A percentile compares a stretch with the other conserved stretches of the same genome.
These are phyloP conservation scores for Macadamia integrifolia DNA, from an alignment of 164 flowering plant species.

Conservation along the genomic window DNA sequence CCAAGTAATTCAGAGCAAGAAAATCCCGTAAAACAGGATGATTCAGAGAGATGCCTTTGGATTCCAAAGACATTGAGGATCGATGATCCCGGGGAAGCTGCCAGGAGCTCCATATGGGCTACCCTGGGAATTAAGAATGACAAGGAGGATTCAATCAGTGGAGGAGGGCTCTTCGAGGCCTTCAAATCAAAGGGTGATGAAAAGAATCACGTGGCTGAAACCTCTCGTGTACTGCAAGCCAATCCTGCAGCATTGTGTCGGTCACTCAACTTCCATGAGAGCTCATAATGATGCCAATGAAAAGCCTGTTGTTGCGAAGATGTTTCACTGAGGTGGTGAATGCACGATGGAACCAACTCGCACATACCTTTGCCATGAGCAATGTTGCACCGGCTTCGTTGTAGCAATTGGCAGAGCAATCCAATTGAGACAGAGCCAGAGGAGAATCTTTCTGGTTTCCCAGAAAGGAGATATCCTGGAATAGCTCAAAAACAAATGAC, in stretches of 20 bases:
- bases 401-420: background rate
- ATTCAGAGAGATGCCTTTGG: slow-evolving; percentile 43
- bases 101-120: slow-evolving; percentile 86
- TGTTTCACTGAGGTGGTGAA: background rate
- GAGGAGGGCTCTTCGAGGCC: slow-evolving; percentile 52
- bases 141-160: slow-evolving; percentile 26
- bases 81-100: slow-evolving; percentile 83
- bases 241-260: slow-evolving; percentile 95
- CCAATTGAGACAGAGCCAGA: background rate
- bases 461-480: slow-evolving; percentile 1
- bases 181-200: slow-evolving; percentile 42
- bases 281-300: slow-evolving; percentile 20
- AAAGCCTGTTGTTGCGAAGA: background rate
- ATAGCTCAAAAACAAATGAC: slow-evolving; percentile 12
- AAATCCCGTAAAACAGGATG: slow-evolving; percentile 23
- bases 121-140: slow-evolving; percentile 72
- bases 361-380: background rate
- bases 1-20: slow-evolving; percentile 25
- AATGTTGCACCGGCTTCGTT: background rate
- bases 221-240: slow-evolving; percentile 44
- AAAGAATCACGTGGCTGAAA: slow-evolving; percentile 26
- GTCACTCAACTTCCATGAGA: slow-evolving; percentile 71
- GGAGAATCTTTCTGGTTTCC: slow-evolving; percentile 6
- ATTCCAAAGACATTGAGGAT: slow-evolving; percentile 81
- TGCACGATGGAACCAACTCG: background rate